Base-by-base conservation (phyloP, 768 basidiomycete genomes). In the Leucogyrophana mollusca region DNA sequence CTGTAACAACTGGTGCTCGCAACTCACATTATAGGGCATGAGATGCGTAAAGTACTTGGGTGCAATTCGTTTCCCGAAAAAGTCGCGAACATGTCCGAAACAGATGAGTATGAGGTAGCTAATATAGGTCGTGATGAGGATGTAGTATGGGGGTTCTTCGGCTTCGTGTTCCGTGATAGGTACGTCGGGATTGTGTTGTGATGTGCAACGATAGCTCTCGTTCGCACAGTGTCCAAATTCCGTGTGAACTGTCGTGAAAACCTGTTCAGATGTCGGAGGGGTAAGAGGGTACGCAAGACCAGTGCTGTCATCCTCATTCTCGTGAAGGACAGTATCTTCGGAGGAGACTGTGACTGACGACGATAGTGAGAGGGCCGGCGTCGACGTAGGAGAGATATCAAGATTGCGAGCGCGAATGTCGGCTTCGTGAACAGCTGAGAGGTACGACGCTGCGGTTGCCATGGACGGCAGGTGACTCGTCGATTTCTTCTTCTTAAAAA, bases 211-310 rank as follows among this genome's bases (percentile, higher is more conserved):
- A 61, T 80, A 90, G 20, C 72, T 72, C 51, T 88, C 81, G 57
- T 92, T 84, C 20, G 80, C 82, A 58, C 90, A 93, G 65, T 93
- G 91, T 1, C 94, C 94, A 62, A 94, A 97, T 69, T 97, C 94
- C 20, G 88, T 79, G 69, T 98, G 90, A 33, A 87, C 76, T 10
- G 87, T 89, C 33, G 69, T 77, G 63, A 87, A 89, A 22, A 83
- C 74, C 58, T 91, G 85, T 60, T 87, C 84, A 0, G 88, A 91
- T 30, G 85, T 90, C 1, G 90, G 90, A 2, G 90, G 83, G n/a
- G 67, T 70, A 39, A 69, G 57, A 14, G 87, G 87, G 43, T 80
- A 72, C 7, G 79, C 64, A 36, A 90, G 77, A 7, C 78, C 80
- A 46, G 85, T 78, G 54, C 72, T 71, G 54, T 76, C 72, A 41